Conservation (phyloP, 306 rosid genomes). For the Cucumis cinereus region DNA sequence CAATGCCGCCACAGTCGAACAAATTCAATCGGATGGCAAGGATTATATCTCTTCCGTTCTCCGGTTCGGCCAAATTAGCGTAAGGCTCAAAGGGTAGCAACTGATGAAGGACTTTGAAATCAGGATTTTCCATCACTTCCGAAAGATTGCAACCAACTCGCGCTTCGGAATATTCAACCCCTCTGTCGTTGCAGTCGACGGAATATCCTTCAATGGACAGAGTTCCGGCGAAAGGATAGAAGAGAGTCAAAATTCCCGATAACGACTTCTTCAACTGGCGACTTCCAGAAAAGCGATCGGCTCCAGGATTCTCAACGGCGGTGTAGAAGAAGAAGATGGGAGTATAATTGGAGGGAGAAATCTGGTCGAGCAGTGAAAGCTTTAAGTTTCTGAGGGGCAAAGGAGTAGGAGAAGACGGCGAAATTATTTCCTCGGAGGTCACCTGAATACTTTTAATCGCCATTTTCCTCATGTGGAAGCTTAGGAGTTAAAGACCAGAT, state of each 20-base stretch:
- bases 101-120: too few species aligned
- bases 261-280: conserved; percentile 9
- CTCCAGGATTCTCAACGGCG: background rate
- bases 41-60: too few species aligned
- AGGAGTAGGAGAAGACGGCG: conserved; percentile 30
- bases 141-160: background rate
- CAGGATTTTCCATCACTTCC: too few species aligned
- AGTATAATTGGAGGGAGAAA: conserved; percentile 19
- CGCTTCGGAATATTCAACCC: conserved; percentile 13
- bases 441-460: background rate
- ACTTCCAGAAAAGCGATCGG: background rate
- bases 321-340: conserved; percentile 19
- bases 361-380: conserved; percentile 30
- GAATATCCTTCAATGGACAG: background rate
- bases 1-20: too few species aligned
- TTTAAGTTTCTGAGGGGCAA: conserved; percentile 19
- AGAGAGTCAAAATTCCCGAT: conserved; percentile 8
- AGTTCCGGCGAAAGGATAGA: conserved; percentile 18
- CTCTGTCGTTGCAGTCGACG: conserved; percentile 21
- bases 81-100: too few species aligned
- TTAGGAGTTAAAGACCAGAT: background rate
- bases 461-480: background rate
- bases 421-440: conserved; percentile 14
- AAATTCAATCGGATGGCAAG: too few species aligned
- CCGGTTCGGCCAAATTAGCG: too few species aligned